Evolutionary conservation across 129 eudicot species (phyloP).

Genomic region (Flaveria sonorensis): DNA sequence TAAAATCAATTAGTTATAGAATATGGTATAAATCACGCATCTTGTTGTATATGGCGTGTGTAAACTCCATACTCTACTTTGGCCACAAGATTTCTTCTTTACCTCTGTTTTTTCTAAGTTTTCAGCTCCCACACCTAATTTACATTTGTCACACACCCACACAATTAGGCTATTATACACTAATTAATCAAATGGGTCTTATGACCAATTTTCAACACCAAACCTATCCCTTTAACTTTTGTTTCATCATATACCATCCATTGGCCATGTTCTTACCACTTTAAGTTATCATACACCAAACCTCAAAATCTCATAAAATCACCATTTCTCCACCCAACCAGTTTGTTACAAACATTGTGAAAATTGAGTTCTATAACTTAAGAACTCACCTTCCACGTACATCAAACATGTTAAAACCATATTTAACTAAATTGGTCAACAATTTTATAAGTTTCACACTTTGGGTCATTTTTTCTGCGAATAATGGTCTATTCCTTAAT

Average conservation of each 20-base stretch:
- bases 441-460: not conserved
- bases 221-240: no score
- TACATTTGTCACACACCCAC: not conserved
- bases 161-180: not conserved
- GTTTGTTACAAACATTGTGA: not conserved
- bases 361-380: not conserved
- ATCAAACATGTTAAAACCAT: not conserved
- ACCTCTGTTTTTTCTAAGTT: not conserved
- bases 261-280: not conserved
- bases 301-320: not conserved
- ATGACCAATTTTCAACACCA: not conserved
- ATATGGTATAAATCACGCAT: not conserved
- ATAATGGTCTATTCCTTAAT: not conserved
- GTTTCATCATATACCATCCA: no score
- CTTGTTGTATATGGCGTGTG: not conserved
- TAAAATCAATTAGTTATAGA: not conserved
- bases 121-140: not conserved
- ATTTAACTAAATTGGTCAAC: not conserved
- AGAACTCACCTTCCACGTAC: not conserved
- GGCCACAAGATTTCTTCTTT: not conserved
- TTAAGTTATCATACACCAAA: not conserved
- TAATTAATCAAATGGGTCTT: constrained; percentile 7
- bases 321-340: not conserved
- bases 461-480: not conserved
- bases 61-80: not conserved